Conservation (phyloP, 2,329 filamentous ascomycete species). For the Oidium heveae region DNA sequence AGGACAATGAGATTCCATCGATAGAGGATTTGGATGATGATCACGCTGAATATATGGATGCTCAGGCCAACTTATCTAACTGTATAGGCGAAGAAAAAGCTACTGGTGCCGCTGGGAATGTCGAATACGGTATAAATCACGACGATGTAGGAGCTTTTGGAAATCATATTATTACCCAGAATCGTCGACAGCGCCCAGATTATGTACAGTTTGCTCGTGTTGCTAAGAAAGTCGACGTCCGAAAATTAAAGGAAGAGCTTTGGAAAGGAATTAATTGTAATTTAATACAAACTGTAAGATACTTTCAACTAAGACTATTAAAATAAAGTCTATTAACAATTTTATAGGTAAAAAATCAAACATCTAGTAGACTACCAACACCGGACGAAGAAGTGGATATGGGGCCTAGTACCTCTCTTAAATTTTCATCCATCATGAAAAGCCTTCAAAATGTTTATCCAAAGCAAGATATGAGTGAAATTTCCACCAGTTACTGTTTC, state of each 20-base stretch:
- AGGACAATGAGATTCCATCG: constrained; percentile 57
- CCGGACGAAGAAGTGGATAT: constrained; percentile 13
- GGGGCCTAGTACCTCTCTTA: constrained; percentile 23
- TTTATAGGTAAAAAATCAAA: constrained; percentile 7
- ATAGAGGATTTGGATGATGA: constrained; percentile 33
- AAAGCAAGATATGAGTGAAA: constrained; percentile 67
- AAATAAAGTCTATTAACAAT: too few species aligned
- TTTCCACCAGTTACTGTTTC: constrained; percentile 82
- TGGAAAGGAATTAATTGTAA: constrained; percentile 42
- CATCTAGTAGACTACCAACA: constrained; percentile 14
- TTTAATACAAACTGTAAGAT: constrained; percentile 20
- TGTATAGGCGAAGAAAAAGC: constrained; percentile 23
- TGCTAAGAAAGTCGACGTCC: constrained; percentile 46
- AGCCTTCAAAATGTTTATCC: constrained; percentile 67
- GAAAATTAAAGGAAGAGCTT: constrained; percentile 41
- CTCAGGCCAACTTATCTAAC: constrained; percentile 54
- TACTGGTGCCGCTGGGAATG: constrained; percentile 23
- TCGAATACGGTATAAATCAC: constrained; percentile 22
- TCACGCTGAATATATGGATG: constrained; percentile 54
- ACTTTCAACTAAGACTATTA: neutral
- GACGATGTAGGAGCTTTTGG: constrained; percentile 25
- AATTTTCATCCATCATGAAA: constrained; percentile 84
- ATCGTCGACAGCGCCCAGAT: constrained; percentile 34
- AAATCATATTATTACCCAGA: constrained; percentile 41
- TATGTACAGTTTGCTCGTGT: constrained; percentile 47